These are phyloP conservation scores for Prunus mume DNA, from an alignment of 306 rosid species.

Conservation along the genomic window DNA sequence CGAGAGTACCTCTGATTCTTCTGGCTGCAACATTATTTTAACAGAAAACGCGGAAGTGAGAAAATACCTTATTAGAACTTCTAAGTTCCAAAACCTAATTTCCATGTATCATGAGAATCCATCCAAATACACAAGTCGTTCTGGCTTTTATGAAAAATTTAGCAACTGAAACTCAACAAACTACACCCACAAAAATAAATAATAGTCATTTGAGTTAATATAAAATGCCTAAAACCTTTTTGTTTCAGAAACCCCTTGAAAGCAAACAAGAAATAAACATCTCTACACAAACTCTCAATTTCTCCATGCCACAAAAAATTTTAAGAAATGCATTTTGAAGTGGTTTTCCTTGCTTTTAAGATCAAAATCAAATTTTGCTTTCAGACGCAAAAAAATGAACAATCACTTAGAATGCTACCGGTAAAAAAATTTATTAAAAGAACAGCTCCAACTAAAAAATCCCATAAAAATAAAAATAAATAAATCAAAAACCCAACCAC, in stretches of 20 bases:
- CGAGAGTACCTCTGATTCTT: constrained; percentile 74
- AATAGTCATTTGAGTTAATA: not conserved
- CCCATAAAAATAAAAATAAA: not conserved
- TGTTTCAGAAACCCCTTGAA: not conserved
- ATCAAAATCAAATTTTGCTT: not conserved
- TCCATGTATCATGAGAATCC: not conserved
- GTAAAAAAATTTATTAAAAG: not conserved
- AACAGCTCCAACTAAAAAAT: not conserved
- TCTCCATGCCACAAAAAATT: not conserved
- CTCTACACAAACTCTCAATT: not conserved
- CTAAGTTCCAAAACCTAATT: not conserved
- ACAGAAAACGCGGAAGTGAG: constrained; percentile 21
- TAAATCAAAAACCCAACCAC: not conserved
- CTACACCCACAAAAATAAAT: not conserved
- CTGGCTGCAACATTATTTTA: constrained; percentile 55
- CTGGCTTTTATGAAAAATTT: not conserved
- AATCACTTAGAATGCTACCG: not conserved
- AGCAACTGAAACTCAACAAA: not conserved
- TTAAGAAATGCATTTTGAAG: not conserved
- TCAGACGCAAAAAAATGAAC: not conserved
- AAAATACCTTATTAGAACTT: not conserved
- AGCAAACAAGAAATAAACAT: not conserved
- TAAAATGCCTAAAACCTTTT: not conserved
- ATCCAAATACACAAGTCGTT: not conserved
- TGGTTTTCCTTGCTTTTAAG: not conserved